Evolutionary conservation across 441 rosid species (phyloP), one percentile per base, ranked within the genome.

Genomic region (Erodium moschatum): DNA sequence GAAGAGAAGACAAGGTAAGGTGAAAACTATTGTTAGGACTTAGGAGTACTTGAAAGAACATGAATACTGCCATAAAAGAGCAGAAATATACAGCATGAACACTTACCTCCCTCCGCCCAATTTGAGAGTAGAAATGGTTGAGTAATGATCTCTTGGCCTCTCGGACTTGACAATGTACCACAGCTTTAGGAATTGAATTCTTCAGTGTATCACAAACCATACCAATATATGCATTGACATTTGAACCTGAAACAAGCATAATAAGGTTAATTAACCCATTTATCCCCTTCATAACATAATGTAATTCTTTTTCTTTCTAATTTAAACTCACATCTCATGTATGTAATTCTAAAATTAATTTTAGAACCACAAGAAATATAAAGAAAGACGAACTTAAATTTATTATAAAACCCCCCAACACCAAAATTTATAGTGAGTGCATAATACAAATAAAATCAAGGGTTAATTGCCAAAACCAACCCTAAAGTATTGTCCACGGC

Each of bases 131-230:
- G 81, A 94, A 94, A 74, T 79, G 73, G 84, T 86, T 89, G 64
- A 94, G 89, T 72, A 94, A 85, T 64, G 88, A 85, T 84, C 91
- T 86, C 87, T 88, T 94, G 54, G 99, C 97, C 77, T 89, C 85
- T 73, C 92, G 83, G 38, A 94, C 97, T 86, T 94, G 99, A 74
- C 99, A 94, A 79, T 88, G 84, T 35, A 94, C 99, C 65, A 89
- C 96, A n/a, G 97, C 99, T 78, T 94, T 94, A 19, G 98, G 98
- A 69, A 94, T 86, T 13, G 98, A 84, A 77, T 86, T 88, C 80
- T 78, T 85, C 76, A 91, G 69, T 31, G 99, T 94, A 72, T 94
- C 97, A 21, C 92, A 87, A 20, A 94, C 97, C 99, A 94, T 94
- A 72, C 77, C 78, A 71, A 94, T 89, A 73, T 94, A 94, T 48